A percentile compares a stretch with the other conserved stretches of the same genome.
Evolutionary conservation across 2,329 filamentous ascomycete genomes (phyloP).

Genomic region (Byssothecium circinans): DNA sequence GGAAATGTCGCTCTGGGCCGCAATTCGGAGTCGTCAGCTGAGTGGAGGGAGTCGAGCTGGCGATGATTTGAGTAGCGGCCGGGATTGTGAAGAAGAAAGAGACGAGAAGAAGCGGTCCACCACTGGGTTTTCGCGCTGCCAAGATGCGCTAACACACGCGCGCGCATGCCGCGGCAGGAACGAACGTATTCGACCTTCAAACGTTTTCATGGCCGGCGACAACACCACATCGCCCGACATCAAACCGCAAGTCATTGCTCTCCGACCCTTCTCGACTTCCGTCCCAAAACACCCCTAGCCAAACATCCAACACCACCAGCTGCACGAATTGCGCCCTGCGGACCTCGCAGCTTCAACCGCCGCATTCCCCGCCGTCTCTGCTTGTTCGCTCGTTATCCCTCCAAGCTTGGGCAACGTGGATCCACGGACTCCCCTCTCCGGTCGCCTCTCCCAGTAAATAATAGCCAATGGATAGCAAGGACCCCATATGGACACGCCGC

Average conservation of each 20-base stretch:
- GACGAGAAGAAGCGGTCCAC: slow-evolving; percentile 3
- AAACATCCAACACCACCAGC: slow-evolving; percentile 1
- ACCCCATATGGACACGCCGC: slow-evolving; percentile 73
- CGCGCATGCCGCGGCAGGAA: slow-evolving; percentile 15
- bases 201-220: slow-evolving; percentile 27
- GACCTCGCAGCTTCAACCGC: slow-evolving; percentile 8
- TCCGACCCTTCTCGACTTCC: slow-evolving; percentile 4
- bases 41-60: slow-evolving; percentile 60
- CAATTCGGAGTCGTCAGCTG: slow-evolving; percentile 70
- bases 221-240: slow-evolving; percentile 17
- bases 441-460: slow-evolving; percentile 9
- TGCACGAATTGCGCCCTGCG: slow-evolving; percentile 10
- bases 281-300: neutral
- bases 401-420: slow-evolving; percentile 32
- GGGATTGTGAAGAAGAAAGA: slow-evolving; percentile 43
- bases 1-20: slow-evolving; percentile 69
- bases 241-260: slow-evolving; percentile 19
- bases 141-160: slow-evolving; percentile 14
- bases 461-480: slow-evolving; percentile 46
- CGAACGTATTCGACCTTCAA: slow-evolving; percentile 24
- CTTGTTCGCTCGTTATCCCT: slow-evolving; percentile 42
- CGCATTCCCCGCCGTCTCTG: slow-evolving; percentile 11
- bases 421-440: slow-evolving; percentile 8
- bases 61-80: slow-evolving; percentile 78
- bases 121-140: neutral